These are phyloP conservation scores for Euptelea pleiosperma DNA, from an alignment of 164 flowering plant genomes.

Conservation along the genomic window DNA sequence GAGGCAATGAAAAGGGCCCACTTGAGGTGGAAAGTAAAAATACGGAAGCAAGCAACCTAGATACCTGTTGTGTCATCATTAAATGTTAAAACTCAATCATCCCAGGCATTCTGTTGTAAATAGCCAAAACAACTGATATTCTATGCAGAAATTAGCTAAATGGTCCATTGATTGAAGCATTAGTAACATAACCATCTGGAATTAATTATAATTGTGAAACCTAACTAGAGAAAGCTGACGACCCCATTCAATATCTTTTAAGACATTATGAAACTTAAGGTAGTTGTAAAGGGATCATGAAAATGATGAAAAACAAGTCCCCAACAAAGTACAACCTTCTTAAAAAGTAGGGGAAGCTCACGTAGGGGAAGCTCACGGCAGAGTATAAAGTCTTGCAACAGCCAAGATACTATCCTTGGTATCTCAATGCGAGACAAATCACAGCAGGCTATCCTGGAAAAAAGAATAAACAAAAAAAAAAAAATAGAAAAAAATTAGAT, in stretches of 20 bases:
- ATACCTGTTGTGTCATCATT: slow-evolving; percentile 49
- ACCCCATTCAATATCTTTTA: background rate
- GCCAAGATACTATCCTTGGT: slow-evolving; percentile 42
- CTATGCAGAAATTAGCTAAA: background rate
- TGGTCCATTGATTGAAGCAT: background rate
- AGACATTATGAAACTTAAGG: background rate
- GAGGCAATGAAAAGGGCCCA: slow-evolving; percentile 33
- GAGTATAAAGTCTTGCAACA: slow-evolving; percentile 64
- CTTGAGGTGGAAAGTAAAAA: slow-evolving; percentile 45
- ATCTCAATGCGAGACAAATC: slow-evolving; percentile 36
- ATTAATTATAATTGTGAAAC: no score
- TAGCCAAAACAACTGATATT: background rate
- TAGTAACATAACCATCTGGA: no score
- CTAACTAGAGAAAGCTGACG: background rate
- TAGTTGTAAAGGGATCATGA: background rate
- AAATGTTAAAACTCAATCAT: background rate
- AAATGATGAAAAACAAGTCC: background rate
- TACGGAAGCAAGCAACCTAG: slow-evolving; percentile 63
- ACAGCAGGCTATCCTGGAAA: slow-evolving; percentile 48
- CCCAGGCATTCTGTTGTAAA: background rate
- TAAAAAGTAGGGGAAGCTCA: slow-evolving; percentile 62
- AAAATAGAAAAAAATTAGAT: background rate
- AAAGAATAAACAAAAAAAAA: slow-evolving; percentile 14
- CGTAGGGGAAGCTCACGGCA: slow-evolving; percentile 76
- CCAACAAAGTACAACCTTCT: slow-evolving; percentile 49